These are phyloP conservation scores for Geotrichum siamense DNA, from an alignment of 1,139 yeast genomes.

Conservation along the genomic window DNA sequence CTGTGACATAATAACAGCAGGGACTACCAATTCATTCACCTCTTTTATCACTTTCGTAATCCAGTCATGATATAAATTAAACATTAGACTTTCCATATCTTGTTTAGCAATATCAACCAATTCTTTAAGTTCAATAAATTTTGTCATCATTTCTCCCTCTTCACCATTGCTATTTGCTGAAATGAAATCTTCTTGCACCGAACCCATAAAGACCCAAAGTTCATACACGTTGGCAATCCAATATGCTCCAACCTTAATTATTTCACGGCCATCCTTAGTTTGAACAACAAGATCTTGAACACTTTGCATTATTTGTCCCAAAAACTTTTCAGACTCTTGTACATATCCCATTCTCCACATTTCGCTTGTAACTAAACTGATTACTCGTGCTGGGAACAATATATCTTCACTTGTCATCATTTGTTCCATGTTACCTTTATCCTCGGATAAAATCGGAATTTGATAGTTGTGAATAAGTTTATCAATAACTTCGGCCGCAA, in stretches of 20 bases:
- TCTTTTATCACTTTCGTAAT: slow-evolving; percentile 92
- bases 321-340: slow-evolving; percentile 81
- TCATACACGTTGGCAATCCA: slow-evolving; percentile 98
- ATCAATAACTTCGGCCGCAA: slow-evolving; percentile 79
- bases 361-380: slow-evolving; percentile 85
- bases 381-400: slow-evolving; percentile 91
- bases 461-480: slow-evolving; percentile 84
- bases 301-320: slow-evolving; percentile 83
- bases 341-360: slow-evolving; percentile 98
- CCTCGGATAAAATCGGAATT: slow-evolving; percentile 76
- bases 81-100: slow-evolving; percentile 88
- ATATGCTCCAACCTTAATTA: slow-evolving; percentile 89
- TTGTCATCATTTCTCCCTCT: slow-evolving; percentile 87
- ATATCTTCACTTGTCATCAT: slow-evolving; percentile 85
- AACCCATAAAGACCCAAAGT: slow-evolving; percentile 84
- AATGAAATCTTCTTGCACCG: slow-evolving; percentile 84
- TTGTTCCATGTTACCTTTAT: too few species aligned
- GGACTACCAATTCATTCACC: slow-evolving; percentile 83
- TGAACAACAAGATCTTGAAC: slow-evolving; percentile 55
- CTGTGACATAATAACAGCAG: slow-evolving; percentile 94
- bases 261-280: slow-evolving; percentile 70
- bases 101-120: slow-evolving; percentile 88
- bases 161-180: slow-evolving; percentile 72
- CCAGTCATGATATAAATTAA: slow-evolving; percentile 95
- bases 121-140: slow-evolving; percentile 78